Base-by-base conservation (phyloP, 192 early-diverging fungal genomes). In the Backusella australiensis region DNA sequence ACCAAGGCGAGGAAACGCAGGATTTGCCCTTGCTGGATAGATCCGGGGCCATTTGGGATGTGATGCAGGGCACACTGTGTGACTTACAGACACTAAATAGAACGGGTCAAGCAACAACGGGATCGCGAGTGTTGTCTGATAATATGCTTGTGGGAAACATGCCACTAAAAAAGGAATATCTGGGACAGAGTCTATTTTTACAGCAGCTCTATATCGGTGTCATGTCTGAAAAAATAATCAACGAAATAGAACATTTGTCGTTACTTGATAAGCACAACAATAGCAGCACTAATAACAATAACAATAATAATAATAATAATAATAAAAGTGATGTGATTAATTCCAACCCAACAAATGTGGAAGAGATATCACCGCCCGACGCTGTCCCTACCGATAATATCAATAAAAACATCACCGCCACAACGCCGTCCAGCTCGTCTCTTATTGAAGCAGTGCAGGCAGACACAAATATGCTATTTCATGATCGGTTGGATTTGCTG, bases 71-170 rank as follows among this genome's bases (percentile, higher is more conserved):
- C 23, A 23, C 77, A n/a, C 32, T 75, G 19, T 81, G 73, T 34
- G 80, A 81, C 69, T 32, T 81, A 29, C 76, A 78, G 34, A 75
- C 76, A 19, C 36, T 81, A 17, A 69, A 71, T 29, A 67, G 80
- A 41, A 23, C 36, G 49, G 72, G 66, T 46, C 42, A 73, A 12
- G 39, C 66, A 9, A 41, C 35, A 29, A 23, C n/a, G 14, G 29
- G 44, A 52, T 69, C 75, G 7, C 67, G 80, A 21, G 76, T 81
- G 0, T 49, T 81, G 5, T 78, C 80, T 5, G 80, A 81, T 29
- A 77, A 32, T 15, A 81, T 81, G 56, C 71, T 78, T 35, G 69
- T 81, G 3, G 80, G 80, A 21, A 81, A 78, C 46, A 77, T 81
- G 69, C 76, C 76, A 12, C 38, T 81, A n/a, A 77, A 77, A 34